Percentiles rank a stretch among this genome's conserved stretches.
Conservation (phyloP, 805 yeast species). For the Candida ovalis region DNA sequence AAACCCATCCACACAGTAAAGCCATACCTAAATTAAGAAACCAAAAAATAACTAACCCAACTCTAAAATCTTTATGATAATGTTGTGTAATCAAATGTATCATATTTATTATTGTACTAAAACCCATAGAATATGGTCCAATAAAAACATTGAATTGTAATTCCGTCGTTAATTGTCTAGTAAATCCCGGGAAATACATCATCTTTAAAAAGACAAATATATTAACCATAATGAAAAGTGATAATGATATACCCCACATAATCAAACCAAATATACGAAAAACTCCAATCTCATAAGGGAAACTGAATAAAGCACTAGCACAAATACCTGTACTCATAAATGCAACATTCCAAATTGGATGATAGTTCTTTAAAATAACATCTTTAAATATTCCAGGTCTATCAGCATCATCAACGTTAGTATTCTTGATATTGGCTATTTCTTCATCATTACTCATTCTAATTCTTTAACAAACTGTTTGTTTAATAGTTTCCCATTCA, state of each 20-base stretch:
- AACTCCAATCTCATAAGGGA: conserved; percentile 39
- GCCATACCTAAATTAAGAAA: conserved; percentile 59
- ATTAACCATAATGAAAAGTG: conserved; percentile 41
- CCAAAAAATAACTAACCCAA: conserved; percentile 56
- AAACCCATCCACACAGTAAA: conserved; percentile 53
- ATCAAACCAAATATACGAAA: conserved; percentile 22
- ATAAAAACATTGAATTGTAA: conserved; percentile 54
- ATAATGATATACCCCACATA: conserved; percentile 50
- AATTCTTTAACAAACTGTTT: not conserved
- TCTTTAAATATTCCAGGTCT: conserved; percentile 6
- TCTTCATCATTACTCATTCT: not conserved
- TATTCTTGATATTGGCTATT: not conserved
- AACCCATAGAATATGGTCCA: conserved; percentile 84
- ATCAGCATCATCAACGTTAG: not conserved
- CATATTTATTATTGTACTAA: conserved; percentile 58
- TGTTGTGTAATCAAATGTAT: conserved; percentile 39
- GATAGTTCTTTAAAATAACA: conserved; percentile 27
- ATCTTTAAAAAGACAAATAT: conserved; percentile 36
- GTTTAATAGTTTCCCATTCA: no score
- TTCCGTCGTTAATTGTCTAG: conserved; percentile 30
- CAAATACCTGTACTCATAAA: conserved; percentile 82
- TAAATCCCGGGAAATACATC: conserved; percentile 22
- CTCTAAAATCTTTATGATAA: conserved; percentile 27
- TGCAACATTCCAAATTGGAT: conserved; percentile 63
- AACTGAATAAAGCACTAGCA: conserved; percentile 50